phyloP scores from a whole-genome alignment of 1,139 yeast species.

The Lodderomyces elongisporus region DNA sequence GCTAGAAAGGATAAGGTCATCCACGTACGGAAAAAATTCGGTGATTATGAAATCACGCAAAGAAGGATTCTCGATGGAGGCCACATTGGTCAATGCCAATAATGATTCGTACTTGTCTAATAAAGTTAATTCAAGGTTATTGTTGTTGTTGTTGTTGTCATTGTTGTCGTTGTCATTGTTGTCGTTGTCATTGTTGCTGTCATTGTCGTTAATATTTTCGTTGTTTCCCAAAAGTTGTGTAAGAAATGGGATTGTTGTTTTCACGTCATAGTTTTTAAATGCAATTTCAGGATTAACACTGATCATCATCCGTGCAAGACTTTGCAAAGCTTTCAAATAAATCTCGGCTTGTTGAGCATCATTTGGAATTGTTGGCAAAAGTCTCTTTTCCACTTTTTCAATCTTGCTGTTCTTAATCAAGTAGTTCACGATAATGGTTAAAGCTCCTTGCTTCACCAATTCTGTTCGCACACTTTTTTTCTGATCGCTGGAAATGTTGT shows the following conservation, averaged over 20 bases:
- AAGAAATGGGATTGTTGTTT: slow-evolving; percentile 44
- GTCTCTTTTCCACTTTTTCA: slow-evolving; percentile 9
- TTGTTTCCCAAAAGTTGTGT: slow-evolving; percentile 31
- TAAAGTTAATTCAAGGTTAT: slow-evolving; percentile 15
- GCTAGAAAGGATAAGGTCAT: slow-evolving; percentile 33
- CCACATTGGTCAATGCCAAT: slow-evolving; percentile 46
- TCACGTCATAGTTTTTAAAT: slow-evolving; percentile 36
- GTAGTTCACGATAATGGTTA: slow-evolving; percentile 34
- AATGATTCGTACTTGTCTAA: slow-evolving; percentile 42
- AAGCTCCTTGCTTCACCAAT: slow-evolving; percentile 44
- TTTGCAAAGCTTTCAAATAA: slow-evolving; percentile 26
- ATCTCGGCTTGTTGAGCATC: slow-evolving; percentile 3
- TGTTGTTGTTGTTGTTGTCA: not conserved
- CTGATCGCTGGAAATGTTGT: slow-evolving; percentile 22
- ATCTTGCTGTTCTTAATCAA: slow-evolving; percentile 30
- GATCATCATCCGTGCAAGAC: slow-evolving; percentile 41
- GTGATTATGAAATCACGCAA: slow-evolving; percentile 29
- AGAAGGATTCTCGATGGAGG: slow-evolving; percentile 27
- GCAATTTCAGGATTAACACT: slow-evolving; percentile 36
- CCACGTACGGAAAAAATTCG: slow-evolving; percentile 32
- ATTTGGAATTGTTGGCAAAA: not conserved
- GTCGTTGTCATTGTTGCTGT: not conserved
- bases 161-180: not conserved
- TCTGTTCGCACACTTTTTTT: slow-evolving; percentile 25
- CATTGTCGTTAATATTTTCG: not conserved